phyloP scores from a whole-genome alignment of 805 yeast genomes.

The Candida incommunis region DNA sequence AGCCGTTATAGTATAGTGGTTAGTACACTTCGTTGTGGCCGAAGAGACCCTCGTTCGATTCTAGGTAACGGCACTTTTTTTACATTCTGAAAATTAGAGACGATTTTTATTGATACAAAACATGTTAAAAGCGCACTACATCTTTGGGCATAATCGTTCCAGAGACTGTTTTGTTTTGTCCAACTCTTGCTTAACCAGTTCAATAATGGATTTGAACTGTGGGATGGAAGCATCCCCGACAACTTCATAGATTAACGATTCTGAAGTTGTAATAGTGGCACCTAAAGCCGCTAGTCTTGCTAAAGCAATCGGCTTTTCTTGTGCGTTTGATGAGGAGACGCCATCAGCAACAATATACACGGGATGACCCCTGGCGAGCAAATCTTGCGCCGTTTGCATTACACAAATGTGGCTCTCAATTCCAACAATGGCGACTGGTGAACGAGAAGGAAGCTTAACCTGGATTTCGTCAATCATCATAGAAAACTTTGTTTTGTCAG shows the following conservation, averaged over 20 bases:
- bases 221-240: slow-evolving; percentile 9
- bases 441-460: slow-evolving; percentile 3
- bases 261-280: slow-evolving; percentile 10
- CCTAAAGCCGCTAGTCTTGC: slow-evolving; percentile 8
- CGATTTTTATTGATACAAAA: too few species aligned
- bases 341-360: slow-evolving; percentile 13
- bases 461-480: slow-evolving; percentile 10
- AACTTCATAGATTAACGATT: slow-evolving; percentile 9
- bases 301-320: slow-evolving; percentile 10
- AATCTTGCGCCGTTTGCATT: slow-evolving; percentile 11
- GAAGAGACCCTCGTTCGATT: slow-evolving; percentile 13
- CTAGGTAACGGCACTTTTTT: slow-evolving; percentile 10
- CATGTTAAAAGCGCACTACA: too few species aligned
- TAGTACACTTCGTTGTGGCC: slow-evolving; percentile 7
- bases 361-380: slow-evolving; percentile 8
- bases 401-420: slow-evolving; percentile 13
- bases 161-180: slow-evolving; percentile 6
- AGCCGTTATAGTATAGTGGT: slow-evolving; percentile 9
- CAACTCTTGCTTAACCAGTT: slow-evolving; percentile 8
- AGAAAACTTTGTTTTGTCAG: slow-evolving; percentile 11
- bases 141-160: slow-evolving; percentile 4
- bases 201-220: slow-evolving; percentile 7
- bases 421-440: slow-evolving; percentile 12
- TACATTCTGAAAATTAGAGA: too few species aligned
- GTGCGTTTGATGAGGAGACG: slow-evolving; percentile 8